A percentile compares a stretch with the other conserved stretches of the same genome.
These are phyloP conservation scores for Tolypocladium nubicola DNA, from an alignment of 2,329 filamentous ascomycete genomes.

Conservation along the genomic window DNA sequence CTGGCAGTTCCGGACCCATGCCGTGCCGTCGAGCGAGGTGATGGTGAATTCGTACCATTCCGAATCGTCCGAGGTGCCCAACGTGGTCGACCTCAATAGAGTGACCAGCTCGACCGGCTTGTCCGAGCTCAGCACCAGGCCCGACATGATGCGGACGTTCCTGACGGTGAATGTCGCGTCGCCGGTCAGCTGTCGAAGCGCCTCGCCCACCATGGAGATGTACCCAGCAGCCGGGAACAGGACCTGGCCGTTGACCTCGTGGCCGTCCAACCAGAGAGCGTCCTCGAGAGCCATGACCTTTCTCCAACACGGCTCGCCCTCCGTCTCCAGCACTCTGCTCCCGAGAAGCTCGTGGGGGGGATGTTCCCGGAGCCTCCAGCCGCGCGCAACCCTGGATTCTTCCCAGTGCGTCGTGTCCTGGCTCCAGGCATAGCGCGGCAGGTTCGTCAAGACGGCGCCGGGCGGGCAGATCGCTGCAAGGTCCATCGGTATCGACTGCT, in stretches of 20 bases:
- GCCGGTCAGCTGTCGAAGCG: slow-evolving; percentile 8
- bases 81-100: slow-evolving; percentile 9
- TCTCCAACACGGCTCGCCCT: slow-evolving; percentile 10
- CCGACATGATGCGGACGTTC: slow-evolving; percentile 13
- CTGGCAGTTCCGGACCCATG: slow-evolving; percentile 18
- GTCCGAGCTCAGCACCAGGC: slow-evolving; percentile 16
- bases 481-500: slow-evolving; percentile 9
- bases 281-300: slow-evolving; percentile 9
- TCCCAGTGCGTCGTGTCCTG: slow-evolving; percentile 21
- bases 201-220: slow-evolving; percentile 21
- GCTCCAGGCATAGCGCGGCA: slow-evolving; percentile 29
- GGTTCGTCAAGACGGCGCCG: slow-evolving; percentile 8
- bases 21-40: slow-evolving; percentile 13
- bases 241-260: slow-evolving; percentile 19
- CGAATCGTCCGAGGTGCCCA: slow-evolving; percentile 9
- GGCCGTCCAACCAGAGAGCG: slow-evolving; percentile 25
- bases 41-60: slow-evolving; percentile 18
- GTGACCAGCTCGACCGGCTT: slow-evolving; percentile 18
- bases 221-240: slow-evolving; percentile 28
- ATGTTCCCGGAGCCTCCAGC: slow-evolving; percentile 19
- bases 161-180: background rate
- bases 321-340: background rate
- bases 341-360: slow-evolving; percentile 26
- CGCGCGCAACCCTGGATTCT: slow-evolving; percentile 18
- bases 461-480: slow-evolving; percentile 1